Evolutionary conservation across 306 rosid species (phyloP).

Genomic region (Cucumis hystrix): DNA sequence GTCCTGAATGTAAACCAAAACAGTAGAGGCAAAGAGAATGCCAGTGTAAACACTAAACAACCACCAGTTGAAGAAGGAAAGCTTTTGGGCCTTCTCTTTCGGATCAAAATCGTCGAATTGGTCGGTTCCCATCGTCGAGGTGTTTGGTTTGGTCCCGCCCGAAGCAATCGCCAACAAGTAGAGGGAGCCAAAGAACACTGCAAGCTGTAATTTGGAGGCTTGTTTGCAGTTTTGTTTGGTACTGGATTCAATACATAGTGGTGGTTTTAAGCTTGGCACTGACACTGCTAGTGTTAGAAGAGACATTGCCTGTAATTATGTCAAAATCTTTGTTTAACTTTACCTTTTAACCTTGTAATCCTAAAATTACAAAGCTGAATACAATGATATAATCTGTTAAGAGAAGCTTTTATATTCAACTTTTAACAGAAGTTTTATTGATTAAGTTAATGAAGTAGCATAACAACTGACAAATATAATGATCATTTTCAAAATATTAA

Average conservation of each 20-base stretch:
- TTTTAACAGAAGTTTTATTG: too few species aligned
- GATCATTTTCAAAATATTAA: too few species aligned
- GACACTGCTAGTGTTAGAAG: slow-evolving; percentile 55
- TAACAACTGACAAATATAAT: too few species aligned
- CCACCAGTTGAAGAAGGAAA: slow-evolving; percentile 98
- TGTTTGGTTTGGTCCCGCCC: slow-evolving; percentile 92
- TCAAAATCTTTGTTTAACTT: too few species aligned
- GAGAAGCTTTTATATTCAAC: too few species aligned
- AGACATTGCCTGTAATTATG: slow-evolving; percentile 52
- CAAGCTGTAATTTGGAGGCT: slow-evolving; percentile 48
- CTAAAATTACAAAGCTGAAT: too few species aligned
- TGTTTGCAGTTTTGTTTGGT: slow-evolving; percentile 44
- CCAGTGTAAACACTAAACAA: slow-evolving; percentile 84
- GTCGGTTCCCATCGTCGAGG: slow-evolving; percentile 91
- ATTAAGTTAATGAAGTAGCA: too few species aligned
- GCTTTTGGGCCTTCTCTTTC: slow-evolving; percentile 54
- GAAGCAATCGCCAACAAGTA: slow-evolving; percentile 79
- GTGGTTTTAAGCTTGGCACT: slow-evolving; percentile 46
- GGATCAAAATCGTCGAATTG: slow-evolving; percentile 80
- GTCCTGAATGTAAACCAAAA: slow-evolving; percentile 71
- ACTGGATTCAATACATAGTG: slow-evolving; percentile 15
- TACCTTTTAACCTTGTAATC: too few species aligned
- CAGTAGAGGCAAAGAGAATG: slow-evolving; percentile 58
- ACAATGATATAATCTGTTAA: too few species aligned
- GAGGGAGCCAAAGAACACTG: slow-evolving; percentile 66